These are phyloP conservation scores for Penicillium lividum DNA, from an alignment of 495 filamentous ascomycete genomes.

Conservation along the genomic window DNA sequence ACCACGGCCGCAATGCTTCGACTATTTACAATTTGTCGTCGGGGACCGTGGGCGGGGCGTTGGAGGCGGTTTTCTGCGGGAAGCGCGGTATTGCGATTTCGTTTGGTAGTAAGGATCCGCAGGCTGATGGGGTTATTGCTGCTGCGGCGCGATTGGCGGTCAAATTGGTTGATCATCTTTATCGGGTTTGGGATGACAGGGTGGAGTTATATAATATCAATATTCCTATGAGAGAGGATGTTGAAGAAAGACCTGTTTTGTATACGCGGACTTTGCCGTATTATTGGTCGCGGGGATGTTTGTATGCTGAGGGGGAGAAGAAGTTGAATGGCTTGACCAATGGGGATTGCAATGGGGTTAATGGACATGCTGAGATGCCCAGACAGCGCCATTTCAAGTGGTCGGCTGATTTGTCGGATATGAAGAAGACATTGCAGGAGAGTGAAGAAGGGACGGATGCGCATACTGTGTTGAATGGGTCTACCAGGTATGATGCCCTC, in stretches of 20 bases:
- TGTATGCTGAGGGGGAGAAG: slow-evolving; percentile 65
- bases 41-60: slow-evolving; percentile 87
- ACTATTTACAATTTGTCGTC: slow-evolving; percentile 86
- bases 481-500: slow-evolving; percentile 37
- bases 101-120: slow-evolving; percentile 79
- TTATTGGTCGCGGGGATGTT: slow-evolving; percentile 75
- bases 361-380: slow-evolving; percentile 20
- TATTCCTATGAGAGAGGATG: slow-evolving; percentile 66
- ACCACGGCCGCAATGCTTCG: slow-evolving; percentile 93
- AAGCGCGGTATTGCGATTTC: slow-evolving; percentile 76
- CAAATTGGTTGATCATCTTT: slow-evolving; percentile 70
- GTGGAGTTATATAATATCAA: slow-evolving; percentile 89
- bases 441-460: slow-evolving; percentile 83
- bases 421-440: slow-evolving; percentile 46
- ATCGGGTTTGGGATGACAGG: slow-evolving; percentile 68
- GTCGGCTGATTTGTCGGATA: slow-evolving; percentile 47
- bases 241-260: slow-evolving; percentile 62
- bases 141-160: slow-evolving; percentile 70
- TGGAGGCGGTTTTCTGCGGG: slow-evolving; percentile 85
- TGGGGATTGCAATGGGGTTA: slow-evolving; percentile 40
- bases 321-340: slow-evolving; percentile 17
- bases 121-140: slow-evolving; percentile 64
- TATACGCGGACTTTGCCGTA: slow-evolving; percentile 85
- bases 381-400: slow-evolving; percentile 43
- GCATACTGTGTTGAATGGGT: slow-evolving; percentile 82